These are phyloP conservation scores for Tricladium varicosporioides DNA, from an alignment of 2,329 filamentous ascomycete genomes.

Conservation along the genomic window DNA sequence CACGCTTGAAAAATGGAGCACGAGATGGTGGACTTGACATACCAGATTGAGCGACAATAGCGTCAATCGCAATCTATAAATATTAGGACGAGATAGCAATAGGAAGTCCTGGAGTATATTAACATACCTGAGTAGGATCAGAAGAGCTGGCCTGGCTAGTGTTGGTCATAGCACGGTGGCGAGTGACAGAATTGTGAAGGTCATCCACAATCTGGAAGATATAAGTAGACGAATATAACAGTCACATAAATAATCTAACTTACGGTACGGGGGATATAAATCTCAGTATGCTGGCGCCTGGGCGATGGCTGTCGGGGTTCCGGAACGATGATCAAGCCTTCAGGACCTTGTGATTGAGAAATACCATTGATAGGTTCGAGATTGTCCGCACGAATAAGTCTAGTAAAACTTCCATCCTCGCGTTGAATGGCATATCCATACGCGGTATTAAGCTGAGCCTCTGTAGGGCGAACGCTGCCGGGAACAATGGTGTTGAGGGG, in stretches of 20 bases:
- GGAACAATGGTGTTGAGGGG: slow-evolving; percentile 24
- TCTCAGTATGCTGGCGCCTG: slow-evolving; percentile 9
- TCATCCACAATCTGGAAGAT: slow-evolving; percentile 11
- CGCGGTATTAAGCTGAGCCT: slow-evolving; percentile 26
- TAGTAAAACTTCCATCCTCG: slow-evolving; percentile 51
- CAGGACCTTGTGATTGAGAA: slow-evolving; percentile 32
- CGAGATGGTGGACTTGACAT: background rate
- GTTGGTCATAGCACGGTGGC: no score
- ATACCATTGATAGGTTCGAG: slow-evolving; percentile 42
- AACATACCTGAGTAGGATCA: no score
- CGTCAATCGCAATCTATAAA: slow-evolving; percentile 20
- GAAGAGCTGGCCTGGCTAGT: no score
- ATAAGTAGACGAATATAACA: slow-evolving; percentile 1
- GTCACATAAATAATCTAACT: background rate
- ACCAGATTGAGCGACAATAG: slow-evolving; percentile 17
- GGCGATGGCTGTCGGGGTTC: slow-evolving; percentile 19
- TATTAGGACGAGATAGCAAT: background rate
- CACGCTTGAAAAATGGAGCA: slow-evolving; percentile 19
- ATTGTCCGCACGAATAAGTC: slow-evolving; percentile 54
- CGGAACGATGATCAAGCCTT: slow-evolving; percentile 33
- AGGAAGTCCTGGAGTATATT: background rate
- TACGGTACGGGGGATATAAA: slow-evolving; percentile 23
- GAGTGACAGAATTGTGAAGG: no score
- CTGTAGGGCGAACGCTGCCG: slow-evolving; percentile 20
- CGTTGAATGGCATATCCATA: slow-evolving; percentile 54